phyloP scores from a whole-genome alignment of 768 basidiomycete genomes.

The Termitomyces sp. region DNA sequence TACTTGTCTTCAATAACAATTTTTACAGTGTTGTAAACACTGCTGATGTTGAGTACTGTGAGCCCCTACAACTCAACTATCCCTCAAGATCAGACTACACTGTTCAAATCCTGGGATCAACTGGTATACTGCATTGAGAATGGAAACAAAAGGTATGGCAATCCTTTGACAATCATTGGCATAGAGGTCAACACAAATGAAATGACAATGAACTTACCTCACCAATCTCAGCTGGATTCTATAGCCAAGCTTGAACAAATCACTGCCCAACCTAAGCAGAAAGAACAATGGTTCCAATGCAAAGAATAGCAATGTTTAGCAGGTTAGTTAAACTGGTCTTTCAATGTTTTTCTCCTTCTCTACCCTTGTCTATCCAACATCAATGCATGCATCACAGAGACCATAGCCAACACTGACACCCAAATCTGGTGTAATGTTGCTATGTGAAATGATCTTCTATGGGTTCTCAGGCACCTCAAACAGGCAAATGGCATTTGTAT shows the following conservation, averaged over 20 bases:
- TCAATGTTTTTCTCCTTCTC: slow-evolving; percentile 34
- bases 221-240: no score
- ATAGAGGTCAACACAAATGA: slow-evolving; percentile 19
- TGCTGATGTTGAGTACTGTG: slow-evolving; percentile 19
- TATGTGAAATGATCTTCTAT: slow-evolving; percentile 19
- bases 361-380: slow-evolving; percentile 24
- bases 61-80: slow-evolving; percentile 16
- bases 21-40: slow-evolving; percentile 17
- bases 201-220: no score
- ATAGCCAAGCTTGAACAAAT: no score
- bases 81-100: neutral
- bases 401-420: neutral
- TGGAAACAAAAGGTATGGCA: slow-evolving; percentile 34
- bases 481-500: slow-evolving; percentile 15
- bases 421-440: slow-evolving; percentile 19
- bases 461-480: slow-evolving; percentile 21
- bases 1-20: slow-evolving; percentile 28
- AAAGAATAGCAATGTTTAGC: slow-evolving; percentile 20
- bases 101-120: slow-evolving; percentile 28
- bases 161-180: slow-evolving; percentile 29
- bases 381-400: slow-evolving; percentile 23
- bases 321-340: slow-evolving; percentile 34
- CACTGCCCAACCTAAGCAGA: slow-evolving; percentile 18
- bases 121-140: neutral
- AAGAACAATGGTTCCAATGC: neutral